These are phyloP conservation scores for Rosa chinensis DNA, from an alignment of 306 rosid species.

Conservation along the genomic window DNA sequence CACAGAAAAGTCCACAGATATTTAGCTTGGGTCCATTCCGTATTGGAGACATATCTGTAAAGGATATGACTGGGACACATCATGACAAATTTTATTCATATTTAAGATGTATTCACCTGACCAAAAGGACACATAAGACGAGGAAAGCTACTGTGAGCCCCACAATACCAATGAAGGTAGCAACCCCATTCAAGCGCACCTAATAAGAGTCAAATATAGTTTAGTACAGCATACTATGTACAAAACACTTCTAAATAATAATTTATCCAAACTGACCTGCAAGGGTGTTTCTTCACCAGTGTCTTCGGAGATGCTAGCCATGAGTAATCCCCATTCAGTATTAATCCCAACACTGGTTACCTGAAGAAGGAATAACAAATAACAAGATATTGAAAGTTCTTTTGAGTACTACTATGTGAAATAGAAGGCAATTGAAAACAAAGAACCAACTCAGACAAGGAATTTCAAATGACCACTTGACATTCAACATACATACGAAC, in stretches of 20 bases:
- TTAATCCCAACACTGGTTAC: slow-evolving; percentile 89
- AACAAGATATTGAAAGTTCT: background rate
- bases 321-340: slow-evolving; percentile 99
- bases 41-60: background rate
- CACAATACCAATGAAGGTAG: slow-evolving; percentile 89
- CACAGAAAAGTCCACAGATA: background rate
- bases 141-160: slow-evolving; percentile 86
- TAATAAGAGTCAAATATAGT: slow-evolving; percentile 32
- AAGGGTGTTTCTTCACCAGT: slow-evolving; percentile 97
- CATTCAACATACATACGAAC: background rate
- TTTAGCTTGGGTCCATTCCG: background rate
- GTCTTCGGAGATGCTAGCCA: slow-evolving; percentile 99
- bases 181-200: slow-evolving; percentile 97
- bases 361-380: slow-evolving; percentile 36
- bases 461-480: background rate
- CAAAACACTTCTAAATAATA: background rate
- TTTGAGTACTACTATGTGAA: background rate
- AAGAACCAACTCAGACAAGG: background rate
- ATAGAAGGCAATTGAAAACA: background rate
- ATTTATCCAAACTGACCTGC: slow-evolving; percentile 52
- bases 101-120: slow-evolving; percentile 46
- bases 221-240: slow-evolving; percentile 10
- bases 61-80: background rate
- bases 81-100: background rate
- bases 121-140: slow-evolving; percentile 74